Percentiles rank a stretch among this genome's conserved stretches.
These are phyloP conservation scores for Dryadomyces sulphureus DNA, from an alignment of 2,329 filamentous ascomycete genomes.

Conservation along the genomic window DNA sequence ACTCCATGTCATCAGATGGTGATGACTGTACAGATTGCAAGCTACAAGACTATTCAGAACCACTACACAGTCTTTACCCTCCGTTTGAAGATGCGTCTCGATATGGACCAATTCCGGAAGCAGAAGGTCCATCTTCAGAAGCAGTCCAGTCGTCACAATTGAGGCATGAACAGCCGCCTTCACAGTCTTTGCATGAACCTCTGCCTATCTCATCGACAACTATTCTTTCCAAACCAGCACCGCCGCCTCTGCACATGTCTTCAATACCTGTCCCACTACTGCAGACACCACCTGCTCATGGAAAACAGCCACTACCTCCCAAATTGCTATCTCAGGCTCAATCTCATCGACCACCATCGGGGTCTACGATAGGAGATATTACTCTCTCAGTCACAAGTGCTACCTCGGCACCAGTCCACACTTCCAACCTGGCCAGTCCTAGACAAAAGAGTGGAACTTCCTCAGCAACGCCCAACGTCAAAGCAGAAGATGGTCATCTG, in stretches of 20 bases:
- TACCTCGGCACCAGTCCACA: not conserved
- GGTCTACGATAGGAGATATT: not conserved
- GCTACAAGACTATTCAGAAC: conserved; percentile 5
- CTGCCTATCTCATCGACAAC: not conserved
- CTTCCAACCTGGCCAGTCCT: conserved; percentile 6
- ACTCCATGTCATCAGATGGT: conserved; percentile 34
- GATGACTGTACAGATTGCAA: conserved; percentile 31
- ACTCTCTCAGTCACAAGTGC: not conserved
- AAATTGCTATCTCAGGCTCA: not conserved
- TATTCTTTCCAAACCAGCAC: not conserved
- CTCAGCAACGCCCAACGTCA: conserved; percentile 11
- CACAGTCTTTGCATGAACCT: not conserved
- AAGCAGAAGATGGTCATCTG: conserved; percentile 16
- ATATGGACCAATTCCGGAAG: not conserved
- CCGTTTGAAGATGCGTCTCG: not conserved
- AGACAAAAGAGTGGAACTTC: conserved; percentile 1
- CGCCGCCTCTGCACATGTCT: not conserved
- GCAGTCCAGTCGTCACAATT: not conserved
- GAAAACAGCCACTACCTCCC: not conserved
- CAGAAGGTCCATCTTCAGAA: not conserved
- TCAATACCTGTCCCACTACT: conserved; percentile 3
- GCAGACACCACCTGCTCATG: not conserved
- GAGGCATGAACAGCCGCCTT: not conserved
- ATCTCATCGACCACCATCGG: not conserved
- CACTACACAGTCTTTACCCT: not conserved